Evolutionary conservation across 257 asterid species (phyloP).

Genomic region (Oldenlandia corymbosa): DNA sequence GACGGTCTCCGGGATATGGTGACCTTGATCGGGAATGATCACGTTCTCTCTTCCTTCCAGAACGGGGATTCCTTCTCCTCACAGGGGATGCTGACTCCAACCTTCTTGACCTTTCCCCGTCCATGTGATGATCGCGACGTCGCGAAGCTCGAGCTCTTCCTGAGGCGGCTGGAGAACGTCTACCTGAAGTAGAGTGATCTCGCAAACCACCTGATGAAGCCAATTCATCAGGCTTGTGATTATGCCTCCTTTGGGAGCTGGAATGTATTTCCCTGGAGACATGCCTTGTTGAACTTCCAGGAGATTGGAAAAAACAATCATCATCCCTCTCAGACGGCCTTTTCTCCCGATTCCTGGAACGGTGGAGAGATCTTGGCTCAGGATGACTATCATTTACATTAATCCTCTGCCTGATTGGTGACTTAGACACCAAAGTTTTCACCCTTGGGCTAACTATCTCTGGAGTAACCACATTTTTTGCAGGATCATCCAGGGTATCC

Average conservation of each 20-base stretch:
- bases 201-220: no score
- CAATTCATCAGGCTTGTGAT: no score
- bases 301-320: slow-evolving; percentile 2
- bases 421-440: neutral
- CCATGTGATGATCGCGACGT: neutral
- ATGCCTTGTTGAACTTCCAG: neutral
- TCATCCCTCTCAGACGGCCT: slow-evolving; percentile 5
- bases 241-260: neutral
- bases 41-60: slow-evolving; percentile 14
- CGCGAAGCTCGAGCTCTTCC: neutral
- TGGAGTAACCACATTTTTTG: neutral
- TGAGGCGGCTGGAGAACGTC: slow-evolving; percentile 1
- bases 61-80: slow-evolving; percentile 9
- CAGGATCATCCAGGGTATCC: neutral
- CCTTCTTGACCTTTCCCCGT: neutral
- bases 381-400: no score
- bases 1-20: slow-evolving; percentile 15
- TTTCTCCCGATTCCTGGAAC: neutral
- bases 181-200: no score
- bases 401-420: no score
- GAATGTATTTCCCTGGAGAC: slow-evolving; percentile 4
- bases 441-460: neutral
- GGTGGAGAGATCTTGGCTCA: slow-evolving; percentile 1
- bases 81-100: slow-evolving; percentile 16
- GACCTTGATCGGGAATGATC: slow-evolving; percentile 21